Evolutionary conservation across 495 filamentous ascomycete species (phyloP).

Genomic region (Aspergillus kassunensis): DNA sequence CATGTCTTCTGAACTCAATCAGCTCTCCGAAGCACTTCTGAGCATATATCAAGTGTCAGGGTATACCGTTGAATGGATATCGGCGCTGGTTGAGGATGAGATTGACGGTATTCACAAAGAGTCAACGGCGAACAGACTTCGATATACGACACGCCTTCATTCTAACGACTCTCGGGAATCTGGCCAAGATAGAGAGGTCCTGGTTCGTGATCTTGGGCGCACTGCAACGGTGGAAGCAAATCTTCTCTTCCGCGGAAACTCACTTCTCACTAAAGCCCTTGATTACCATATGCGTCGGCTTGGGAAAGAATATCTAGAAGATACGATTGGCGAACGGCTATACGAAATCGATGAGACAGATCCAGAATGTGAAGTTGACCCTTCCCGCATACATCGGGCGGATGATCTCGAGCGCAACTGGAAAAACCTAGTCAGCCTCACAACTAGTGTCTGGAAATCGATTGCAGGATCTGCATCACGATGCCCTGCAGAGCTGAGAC

Average conservation of each 20-base stretch:
- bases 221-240: conserved; percentile 74
- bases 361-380: conserved; percentile 93
- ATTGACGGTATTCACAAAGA: conserved; percentile 91
- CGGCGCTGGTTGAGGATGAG: conserved; percentile 89
- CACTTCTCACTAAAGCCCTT: conserved; percentile 86
- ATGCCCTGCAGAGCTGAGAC: conserved; percentile 79
- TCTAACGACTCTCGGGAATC: conserved; percentile 74
- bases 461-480: conserved; percentile 68
- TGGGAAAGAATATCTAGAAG: conserved; percentile 89
- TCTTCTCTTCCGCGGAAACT: conserved; percentile 92
- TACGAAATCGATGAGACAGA: conserved; percentile 82
- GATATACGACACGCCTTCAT: conserved; percentile 72
- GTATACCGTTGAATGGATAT: conserved; percentile 83
- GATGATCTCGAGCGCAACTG: conserved; percentile 84
- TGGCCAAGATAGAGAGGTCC: conserved; percentile 54
- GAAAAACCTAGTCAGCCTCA: conserved; percentile 70
- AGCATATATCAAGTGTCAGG: conserved; percentile 98
- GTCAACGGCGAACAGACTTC: conserved; percentile 56
- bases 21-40: conserved; percentile 80
- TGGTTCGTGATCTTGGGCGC: conserved; percentile 57
- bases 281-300: conserved; percentile 94
- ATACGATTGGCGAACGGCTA: conserved; percentile 80
- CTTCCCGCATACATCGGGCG: conserved; percentile 59
- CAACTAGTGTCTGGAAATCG: conserved; percentile 77
- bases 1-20: conserved; percentile 69